Evolutionary conservation across 305 asterid species (phyloP).

Genomic region (Fraxinus latifolia): DNA sequence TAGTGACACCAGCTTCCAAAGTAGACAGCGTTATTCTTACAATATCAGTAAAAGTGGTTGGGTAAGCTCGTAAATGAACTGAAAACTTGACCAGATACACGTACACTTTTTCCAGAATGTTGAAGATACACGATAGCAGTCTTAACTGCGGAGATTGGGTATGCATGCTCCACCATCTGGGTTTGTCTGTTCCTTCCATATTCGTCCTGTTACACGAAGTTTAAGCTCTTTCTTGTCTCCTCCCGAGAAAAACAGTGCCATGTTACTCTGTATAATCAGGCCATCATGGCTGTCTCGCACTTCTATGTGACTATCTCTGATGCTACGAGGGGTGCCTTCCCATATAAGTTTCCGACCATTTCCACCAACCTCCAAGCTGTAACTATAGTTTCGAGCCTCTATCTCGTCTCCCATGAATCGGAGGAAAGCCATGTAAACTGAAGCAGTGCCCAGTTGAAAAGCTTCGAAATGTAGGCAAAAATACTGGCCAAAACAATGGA

Average conservation of each 20-base stretch:
- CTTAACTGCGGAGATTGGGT: constrained; percentile 49
- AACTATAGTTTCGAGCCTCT: constrained; percentile 69
- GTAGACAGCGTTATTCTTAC: constrained; percentile 15
- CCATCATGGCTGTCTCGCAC: constrained; percentile 86
- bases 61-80: constrained; percentile 3
- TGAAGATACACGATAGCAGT: constrained; percentile 1
- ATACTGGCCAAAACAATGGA: constrained; percentile 77
- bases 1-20: neutral
- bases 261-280: constrained; percentile 70
- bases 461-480: constrained; percentile 84
- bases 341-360: constrained; percentile 74
- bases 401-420: constrained; percentile 84
- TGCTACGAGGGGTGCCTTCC: constrained; percentile 87
- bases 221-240: constrained; percentile 81
- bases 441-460: constrained; percentile 74
- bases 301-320: constrained; percentile 73
- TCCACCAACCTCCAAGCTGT: constrained; percentile 83
- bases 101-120: constrained; percentile 23
- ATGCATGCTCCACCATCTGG: constrained; percentile 68
- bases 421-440: constrained; percentile 79
- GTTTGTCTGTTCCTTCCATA: constrained; percentile 78
- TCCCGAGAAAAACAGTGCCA: constrained; percentile 81
- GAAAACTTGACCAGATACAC: constrained; percentile 16
- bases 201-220: constrained; percentile 72
- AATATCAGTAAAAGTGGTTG: constrained; percentile 7